Conservation (phyloP, 148 eudicot genomes). For the Amaranthus cruentus region DNA sequence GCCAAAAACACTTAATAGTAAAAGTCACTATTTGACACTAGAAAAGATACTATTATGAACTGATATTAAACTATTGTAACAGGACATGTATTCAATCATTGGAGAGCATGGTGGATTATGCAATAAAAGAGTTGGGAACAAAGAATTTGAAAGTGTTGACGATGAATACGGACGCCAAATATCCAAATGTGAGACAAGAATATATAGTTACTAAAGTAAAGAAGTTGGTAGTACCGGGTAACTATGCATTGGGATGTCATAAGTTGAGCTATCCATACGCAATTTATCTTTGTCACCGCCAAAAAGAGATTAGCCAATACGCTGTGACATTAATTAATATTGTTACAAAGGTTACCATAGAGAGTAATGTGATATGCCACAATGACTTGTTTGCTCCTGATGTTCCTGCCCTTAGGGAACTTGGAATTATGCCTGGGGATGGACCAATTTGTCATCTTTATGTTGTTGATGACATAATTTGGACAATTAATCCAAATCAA, state of each 20-base stretch:
- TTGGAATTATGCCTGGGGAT: neutral
- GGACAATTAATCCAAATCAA: neutral
- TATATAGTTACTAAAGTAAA: neutral
- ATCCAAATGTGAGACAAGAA: neutral
- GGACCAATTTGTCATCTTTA: neutral
- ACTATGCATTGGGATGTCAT: neutral
- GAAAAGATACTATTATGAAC: too few species aligned
- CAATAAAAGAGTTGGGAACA: neutral
- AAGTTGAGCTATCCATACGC: neutral
- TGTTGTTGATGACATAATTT: neutral
- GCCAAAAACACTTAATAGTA: too few species aligned
- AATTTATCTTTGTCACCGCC: neutral
- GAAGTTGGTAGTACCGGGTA: neutral
- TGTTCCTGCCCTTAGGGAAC: neutral
- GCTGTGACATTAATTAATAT: neutral
- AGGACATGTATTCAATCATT: neutral
- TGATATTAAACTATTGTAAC: neutral
- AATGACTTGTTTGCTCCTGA: neutral
- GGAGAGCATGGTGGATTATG: slow-evolving; percentile 1
- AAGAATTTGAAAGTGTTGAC: neutral
- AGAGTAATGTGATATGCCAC: neutral
- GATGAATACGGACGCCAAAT: neutral
- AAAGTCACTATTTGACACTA: too few species aligned
- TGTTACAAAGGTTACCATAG: neutral
- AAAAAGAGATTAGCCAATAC: neutral